Evolutionary conservation across 768 basidiomycete species (phyloP).

Genomic region (Coprinopsis cinerea): DNA sequence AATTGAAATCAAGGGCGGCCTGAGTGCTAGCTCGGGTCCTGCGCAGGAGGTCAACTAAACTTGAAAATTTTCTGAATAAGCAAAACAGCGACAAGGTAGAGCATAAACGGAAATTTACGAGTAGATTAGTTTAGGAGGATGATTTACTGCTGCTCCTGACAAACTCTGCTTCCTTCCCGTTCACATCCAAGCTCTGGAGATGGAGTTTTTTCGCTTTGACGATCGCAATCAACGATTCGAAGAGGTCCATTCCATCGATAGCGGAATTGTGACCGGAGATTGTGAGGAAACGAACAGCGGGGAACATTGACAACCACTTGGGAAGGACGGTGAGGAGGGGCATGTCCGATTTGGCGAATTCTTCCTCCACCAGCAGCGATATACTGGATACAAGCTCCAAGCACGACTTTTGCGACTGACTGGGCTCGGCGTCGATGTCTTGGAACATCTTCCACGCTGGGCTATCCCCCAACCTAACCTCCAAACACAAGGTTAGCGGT

Average conservation of each 20-base stretch:
- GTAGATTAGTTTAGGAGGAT: background rate
- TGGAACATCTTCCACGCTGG: conserved; percentile 20
- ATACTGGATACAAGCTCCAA: conserved; percentile 14
- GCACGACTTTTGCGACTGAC: conserved; percentile 4
- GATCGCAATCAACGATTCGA: conserved; percentile 3
- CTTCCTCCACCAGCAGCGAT: conserved; percentile 13
- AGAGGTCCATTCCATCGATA: conserved; percentile 2
- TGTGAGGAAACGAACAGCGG: conserved; percentile 6
- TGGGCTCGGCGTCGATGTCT: conserved; percentile 10
- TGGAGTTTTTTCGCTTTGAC: conserved; percentile 11
- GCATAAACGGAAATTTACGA: background rate
- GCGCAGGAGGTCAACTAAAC: background rate
- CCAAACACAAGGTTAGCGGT: conserved; percentile 15
- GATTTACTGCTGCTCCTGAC: background rate
- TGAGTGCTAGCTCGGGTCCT: no score
- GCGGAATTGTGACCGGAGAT: conserved; percentile 2
- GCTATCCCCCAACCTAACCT: conserved; percentile 15
- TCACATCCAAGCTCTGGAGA: conserved; percentile 14
- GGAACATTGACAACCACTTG: conserved; percentile 16
- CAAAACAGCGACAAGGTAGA: no score
- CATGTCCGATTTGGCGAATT: conserved; percentile 13
- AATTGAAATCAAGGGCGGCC: no score
- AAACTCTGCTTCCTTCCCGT: conserved; percentile 13
- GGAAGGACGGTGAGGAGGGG: conserved; percentile 13
- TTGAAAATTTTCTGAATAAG: background rate